Conservation (phyloP, 2,329 filamentous ascomycete species). For the Calonectria henricotiae region DNA sequence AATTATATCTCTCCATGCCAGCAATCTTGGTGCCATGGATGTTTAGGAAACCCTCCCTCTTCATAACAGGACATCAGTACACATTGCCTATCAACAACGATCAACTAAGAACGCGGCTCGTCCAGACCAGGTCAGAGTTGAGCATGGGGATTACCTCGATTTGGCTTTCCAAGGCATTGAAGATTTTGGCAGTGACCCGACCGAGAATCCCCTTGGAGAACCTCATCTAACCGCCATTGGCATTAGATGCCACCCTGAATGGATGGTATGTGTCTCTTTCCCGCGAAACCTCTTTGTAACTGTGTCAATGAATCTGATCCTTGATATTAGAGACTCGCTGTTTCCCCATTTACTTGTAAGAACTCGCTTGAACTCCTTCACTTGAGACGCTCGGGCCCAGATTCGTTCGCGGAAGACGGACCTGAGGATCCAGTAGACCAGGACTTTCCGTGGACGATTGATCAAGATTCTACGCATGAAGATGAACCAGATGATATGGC, state of each 20-base stretch:
- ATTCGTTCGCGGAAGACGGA: not conserved
- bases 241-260: not conserved
- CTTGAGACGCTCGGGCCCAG: constrained; percentile 1
- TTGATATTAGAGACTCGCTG: not conserved
- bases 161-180: not conserved
- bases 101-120: not conserved
- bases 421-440: not conserved
- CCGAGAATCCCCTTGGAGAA: not conserved
- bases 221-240: not conserved
- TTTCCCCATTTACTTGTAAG: constrained; percentile 2
- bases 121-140: not conserved
- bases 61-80: not conserved
- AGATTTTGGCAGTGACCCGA: constrained; percentile 3
- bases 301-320: not conserved
- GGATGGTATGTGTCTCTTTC: not conserved
- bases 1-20: not conserved
- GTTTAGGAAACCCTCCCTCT: not conserved
- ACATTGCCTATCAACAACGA: not conserved
- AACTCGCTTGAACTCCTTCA: constrained; percentile 7
- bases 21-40: not conserved
- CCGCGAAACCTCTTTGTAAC: not conserved
- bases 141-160: not conserved
- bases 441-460: not conserved
- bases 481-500: not conserved
- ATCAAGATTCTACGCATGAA: not conserved